These are phyloP conservation scores for Cryphonectria nitschkei DNA, from an alignment of 2,329 filamentous ascomycete genomes.

Conservation along the genomic window DNA sequence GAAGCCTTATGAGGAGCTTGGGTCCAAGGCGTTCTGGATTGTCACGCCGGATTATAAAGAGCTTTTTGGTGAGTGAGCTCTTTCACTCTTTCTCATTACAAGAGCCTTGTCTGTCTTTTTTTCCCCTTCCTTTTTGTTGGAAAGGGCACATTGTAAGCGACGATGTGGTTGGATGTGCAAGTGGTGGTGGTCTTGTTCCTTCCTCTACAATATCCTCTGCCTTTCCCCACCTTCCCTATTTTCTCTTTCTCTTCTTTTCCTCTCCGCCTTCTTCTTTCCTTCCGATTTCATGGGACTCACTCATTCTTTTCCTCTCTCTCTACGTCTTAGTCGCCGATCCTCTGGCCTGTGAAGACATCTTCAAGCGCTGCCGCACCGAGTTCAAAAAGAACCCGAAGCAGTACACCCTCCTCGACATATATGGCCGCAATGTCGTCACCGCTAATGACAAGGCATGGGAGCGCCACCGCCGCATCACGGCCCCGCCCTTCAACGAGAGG, in stretches of 20 bases:
- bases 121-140: too few species aligned
- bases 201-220: too few species aligned
- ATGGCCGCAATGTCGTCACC: conserved; percentile 12
- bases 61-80: conserved; percentile 3
- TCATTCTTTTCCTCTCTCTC: background rate
- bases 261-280: background rate
- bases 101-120: too few species aligned
- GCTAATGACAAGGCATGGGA: conserved; percentile 14
- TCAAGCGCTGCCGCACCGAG: conserved; percentile 11
- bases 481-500: conserved; percentile 18
- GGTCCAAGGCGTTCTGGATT: conserved; percentile 12
- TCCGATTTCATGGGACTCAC: background rate
- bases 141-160: too few species aligned
- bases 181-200: too few species aligned
- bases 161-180: too few species aligned
- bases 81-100: too few species aligned
- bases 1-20: conserved; percentile 6
- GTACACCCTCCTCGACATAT: conserved; percentile 16
- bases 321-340: conserved; percentile 8
- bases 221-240: background rate
- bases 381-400: conserved; percentile 10
- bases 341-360: conserved; percentile 3
- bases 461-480: conserved; percentile 11
- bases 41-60: conserved; percentile 9
- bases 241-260: background rate